phyloP scores from a whole-genome alignment of 257 asterid species.

The Solanum chmielewskii region DNA sequence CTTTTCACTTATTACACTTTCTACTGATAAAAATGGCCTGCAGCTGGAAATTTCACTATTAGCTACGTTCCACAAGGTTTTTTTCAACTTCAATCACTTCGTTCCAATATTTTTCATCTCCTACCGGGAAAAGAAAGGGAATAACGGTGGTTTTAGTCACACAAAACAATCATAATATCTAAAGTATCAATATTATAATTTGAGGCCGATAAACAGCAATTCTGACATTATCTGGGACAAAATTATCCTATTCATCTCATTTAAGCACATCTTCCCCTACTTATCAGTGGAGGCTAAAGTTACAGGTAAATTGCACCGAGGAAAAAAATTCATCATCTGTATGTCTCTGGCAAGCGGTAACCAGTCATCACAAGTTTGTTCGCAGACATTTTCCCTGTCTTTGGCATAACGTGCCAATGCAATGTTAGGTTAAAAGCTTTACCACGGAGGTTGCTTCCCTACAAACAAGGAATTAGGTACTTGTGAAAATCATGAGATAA shows the following conservation, averaged over 20 bases:
- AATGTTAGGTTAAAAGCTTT: conserved; percentile 69
- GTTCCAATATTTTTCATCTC: not conserved
- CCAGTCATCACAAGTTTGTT: conserved; percentile 87
- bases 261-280: conserved; percentile 1
- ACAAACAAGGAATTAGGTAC: not conserved
- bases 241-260: not conserved
- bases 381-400: conserved; percentile 88
- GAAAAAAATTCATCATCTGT: conserved; percentile 30
- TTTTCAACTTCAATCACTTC: not conserved
- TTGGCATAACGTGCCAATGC: conserved; percentile 99
- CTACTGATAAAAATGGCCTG: not conserved
- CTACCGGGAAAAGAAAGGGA: not conserved
- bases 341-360: conserved; percentile 55
- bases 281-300: conserved; percentile 6
- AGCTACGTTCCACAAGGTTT: not conserved
- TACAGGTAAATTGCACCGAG: not conserved
- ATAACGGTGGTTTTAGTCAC: not conserved
- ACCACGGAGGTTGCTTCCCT: conserved; percentile 95
- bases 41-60: not conserved
- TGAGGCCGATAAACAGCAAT: not conserved
- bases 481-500: not conserved
- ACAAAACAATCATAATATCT: not conserved
- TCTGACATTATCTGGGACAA: not conserved
- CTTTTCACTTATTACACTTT: not conserved
- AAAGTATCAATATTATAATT: not conserved